Conservation (phyloP, 73 alveolate species). For the Paramecium biaurelia region DNA sequence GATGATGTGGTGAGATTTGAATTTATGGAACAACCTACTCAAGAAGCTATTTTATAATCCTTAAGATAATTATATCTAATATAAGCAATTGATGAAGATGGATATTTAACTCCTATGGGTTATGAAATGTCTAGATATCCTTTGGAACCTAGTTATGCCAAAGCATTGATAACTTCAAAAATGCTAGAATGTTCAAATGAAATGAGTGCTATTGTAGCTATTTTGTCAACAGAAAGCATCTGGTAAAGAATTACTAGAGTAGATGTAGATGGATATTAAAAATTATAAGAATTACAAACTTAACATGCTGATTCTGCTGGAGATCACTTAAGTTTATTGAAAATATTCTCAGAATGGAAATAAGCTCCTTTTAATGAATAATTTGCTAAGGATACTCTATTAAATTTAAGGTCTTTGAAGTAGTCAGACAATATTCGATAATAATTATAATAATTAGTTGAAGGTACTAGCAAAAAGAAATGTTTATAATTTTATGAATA, state of each 20-base stretch:
- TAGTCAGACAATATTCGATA: slow-evolving; percentile 48
- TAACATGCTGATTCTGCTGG: slow-evolving; percentile 55
- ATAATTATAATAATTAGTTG: slow-evolving; percentile 21
- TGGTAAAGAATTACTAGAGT: slow-evolving; percentile 83
- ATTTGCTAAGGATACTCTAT: slow-evolving; percentile 51
- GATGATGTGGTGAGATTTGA: slow-evolving; percentile 89
- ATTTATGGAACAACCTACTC: slow-evolving; percentile 91
- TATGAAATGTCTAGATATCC: slow-evolving; percentile 87
- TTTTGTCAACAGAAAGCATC: slow-evolving; percentile 85
- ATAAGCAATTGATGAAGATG: slow-evolving; percentile 87
- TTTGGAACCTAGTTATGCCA: slow-evolving; percentile 89
- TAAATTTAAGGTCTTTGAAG: slow-evolving; percentile 50
- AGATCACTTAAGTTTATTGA: slow-evolving; percentile 57
- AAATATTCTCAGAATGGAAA: slow-evolving; percentile 51
- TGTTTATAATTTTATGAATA: slow-evolving; percentile 31
- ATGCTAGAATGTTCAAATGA: slow-evolving; percentile 57
- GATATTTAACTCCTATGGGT: slow-evolving; percentile 83
- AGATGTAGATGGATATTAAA: slow-evolving; percentile 66
- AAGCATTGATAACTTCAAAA: slow-evolving; percentile 73
- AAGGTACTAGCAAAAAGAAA: slow-evolving; percentile 19
- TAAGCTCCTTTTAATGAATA: slow-evolving; percentile 2
- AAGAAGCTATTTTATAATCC: slow-evolving; percentile 75
- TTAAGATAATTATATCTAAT: slow-evolving; percentile 79
- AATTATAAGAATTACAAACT: background rate
- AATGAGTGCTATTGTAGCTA: slow-evolving; percentile 72